These are phyloP conservation scores for Pichia occidentalis DNA, from an alignment of 805 yeast genomes.

Conservation along the genomic window DNA sequence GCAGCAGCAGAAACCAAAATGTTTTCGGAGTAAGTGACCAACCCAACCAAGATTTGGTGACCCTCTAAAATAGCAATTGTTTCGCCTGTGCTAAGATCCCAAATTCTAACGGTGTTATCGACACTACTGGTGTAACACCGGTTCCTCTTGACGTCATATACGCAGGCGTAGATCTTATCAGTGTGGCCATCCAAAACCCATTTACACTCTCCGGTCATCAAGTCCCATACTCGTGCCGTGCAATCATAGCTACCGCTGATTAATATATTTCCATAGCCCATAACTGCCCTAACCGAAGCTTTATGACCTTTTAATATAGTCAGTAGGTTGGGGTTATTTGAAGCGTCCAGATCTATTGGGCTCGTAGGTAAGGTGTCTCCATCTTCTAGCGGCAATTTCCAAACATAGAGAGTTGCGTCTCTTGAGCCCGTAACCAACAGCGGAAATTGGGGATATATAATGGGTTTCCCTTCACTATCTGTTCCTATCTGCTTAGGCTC, in stretches of 20 bases:
- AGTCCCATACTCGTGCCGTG: conserved; percentile 88
- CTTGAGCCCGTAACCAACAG: conserved; percentile 80
- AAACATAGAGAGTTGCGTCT: conserved; percentile 71
- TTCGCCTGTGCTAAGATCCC: conserved; percentile 80
- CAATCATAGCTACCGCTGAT: conserved; percentile 90
- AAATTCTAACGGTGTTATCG: conserved; percentile 81
- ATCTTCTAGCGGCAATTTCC: conserved; percentile 59
- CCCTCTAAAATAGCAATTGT: conserved; percentile 70
- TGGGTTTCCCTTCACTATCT: conserved; percentile 50
- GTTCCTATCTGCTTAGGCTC: conserved; percentile 60
- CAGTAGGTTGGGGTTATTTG: conserved; percentile 56
- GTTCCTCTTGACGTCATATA: conserved; percentile 66
- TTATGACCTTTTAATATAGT: conserved; percentile 70
- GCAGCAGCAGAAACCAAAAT: conserved; percentile 92
- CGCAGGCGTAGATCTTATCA: conserved; percentile 84
- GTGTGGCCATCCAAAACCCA: conserved; percentile 77
- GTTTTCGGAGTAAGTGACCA: conserved; percentile 68
- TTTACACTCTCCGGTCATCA: conserved; percentile 64
- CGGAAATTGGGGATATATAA: conserved; percentile 55
- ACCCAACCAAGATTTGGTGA: conserved; percentile 85
- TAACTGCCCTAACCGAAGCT: conserved; percentile 76
- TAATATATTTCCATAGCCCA: conserved; percentile 77
- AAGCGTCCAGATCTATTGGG: conserved; percentile 33
- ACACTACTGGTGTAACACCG: conserved; percentile 87
- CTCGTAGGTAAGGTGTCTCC: conserved; percentile 32